Evolutionary conservation across 2,329 filamentous ascomycete genomes (phyloP), one percentile per base, ranked within the genome.

Genomic region (Pseudogymnoascus sp.): DNA sequence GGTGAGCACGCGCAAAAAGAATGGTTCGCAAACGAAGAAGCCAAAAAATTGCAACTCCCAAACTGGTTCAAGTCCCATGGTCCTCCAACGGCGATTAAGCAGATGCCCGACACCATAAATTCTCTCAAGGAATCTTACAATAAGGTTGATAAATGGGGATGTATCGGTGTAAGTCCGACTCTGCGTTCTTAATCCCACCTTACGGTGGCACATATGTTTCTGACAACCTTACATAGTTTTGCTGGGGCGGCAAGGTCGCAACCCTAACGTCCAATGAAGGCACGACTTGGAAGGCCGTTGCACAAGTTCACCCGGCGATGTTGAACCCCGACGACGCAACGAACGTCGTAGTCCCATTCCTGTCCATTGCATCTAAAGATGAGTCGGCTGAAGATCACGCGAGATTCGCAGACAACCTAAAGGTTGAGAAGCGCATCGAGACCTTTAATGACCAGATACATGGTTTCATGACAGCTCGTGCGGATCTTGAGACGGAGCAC

Each of bases 21-120:
- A 83, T 74, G 78, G 77, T 26, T 77, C 89, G 3, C 78, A 77
- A 31, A 76, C 73, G 4, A 89, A 88, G 76, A 83, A 89, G 70
- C 73, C 74, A 33, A 69, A 65, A 11, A 65, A 63, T 35, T 65
- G 67, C 62, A 64, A 64, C 5, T 53, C 69, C 46, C 35, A 75
- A 69, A n/a, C 67, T 80, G 4, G 76, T 77, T 10, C 7, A 13
- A 38, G 15, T 7, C 35, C 35, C 35, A 38, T 38, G 35, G 35
- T n/a, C 35, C 35, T 38, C 35, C 35, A n/a, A 38, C 35, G 35
- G 35, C 35, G 15, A 35, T 77, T 77, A 68, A 75, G 42, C 79
- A 79, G 65, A 73, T 86, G 33, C 85, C 84, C 5, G 78, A 77
- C 17, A 82, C 84, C 62, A 76, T 84, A 66, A 78, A 81, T 68